These are phyloP conservation scores for Amylocarpus encephaloides DNA, from an alignment of 2,329 filamentous ascomycete species.

Conservation along the genomic window DNA sequence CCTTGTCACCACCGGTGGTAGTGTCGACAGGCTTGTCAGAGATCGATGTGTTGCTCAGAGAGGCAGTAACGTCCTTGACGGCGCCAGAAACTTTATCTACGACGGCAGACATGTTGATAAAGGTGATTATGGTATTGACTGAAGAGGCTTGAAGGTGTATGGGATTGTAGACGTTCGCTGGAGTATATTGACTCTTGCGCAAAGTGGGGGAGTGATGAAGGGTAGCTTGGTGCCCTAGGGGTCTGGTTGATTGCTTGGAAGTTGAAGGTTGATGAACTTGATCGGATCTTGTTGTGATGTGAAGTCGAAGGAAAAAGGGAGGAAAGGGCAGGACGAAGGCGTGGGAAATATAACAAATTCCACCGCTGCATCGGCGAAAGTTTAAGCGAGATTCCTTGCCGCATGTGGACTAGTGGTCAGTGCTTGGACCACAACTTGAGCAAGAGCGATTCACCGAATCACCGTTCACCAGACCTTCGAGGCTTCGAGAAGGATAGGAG, in stretches of 20 bases:
- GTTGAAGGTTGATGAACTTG: slow-evolving; percentile 26
- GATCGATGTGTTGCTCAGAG: slow-evolving; percentile 61
- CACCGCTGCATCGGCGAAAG: slow-evolving; percentile 6
- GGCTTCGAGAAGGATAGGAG: no score
- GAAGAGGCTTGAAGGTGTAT: slow-evolving; percentile 46
- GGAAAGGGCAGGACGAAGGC: neutral
- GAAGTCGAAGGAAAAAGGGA: slow-evolving; percentile 10
- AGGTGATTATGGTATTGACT: slow-evolving; percentile 37
- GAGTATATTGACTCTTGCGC: slow-evolving; percentile 57
- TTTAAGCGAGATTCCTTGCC: slow-evolving; percentile 5
- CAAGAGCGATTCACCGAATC: neutral
- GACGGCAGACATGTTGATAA: slow-evolving; percentile 72
- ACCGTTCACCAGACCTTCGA: no score
- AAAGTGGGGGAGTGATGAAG: slow-evolving; percentile 62
- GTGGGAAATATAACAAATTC: slow-evolving; percentile 15
- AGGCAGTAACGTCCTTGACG: slow-evolving; percentile 69
- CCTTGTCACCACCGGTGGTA: slow-evolving; percentile 51
- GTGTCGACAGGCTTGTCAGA: slow-evolving; percentile 45
- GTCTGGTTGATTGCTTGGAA: slow-evolving; percentile 29
- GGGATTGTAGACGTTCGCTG: slow-evolving; percentile 38
- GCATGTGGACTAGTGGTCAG: neutral
- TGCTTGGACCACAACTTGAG: no score
- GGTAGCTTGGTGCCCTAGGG: slow-evolving; percentile 89
- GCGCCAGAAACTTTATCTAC: slow-evolving; percentile 62
- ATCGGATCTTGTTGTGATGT: slow-evolving; percentile 27